phyloP scores from a whole-genome alignment of 352 stramenopile species.

The Globisporangium sylvaticum region DNA sequence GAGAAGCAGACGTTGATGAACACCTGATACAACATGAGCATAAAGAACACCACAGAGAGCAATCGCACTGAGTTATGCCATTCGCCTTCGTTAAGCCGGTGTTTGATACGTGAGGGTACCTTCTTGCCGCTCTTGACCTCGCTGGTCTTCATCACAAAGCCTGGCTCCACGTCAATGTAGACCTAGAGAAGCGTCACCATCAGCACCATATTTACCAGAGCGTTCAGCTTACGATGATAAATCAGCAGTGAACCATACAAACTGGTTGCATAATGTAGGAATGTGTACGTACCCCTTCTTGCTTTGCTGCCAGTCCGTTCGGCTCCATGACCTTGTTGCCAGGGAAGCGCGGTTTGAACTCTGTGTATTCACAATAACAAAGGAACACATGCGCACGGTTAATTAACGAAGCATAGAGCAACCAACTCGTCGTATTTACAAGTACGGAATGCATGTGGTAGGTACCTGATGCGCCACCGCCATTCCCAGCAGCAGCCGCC shows the following conservation, averaged over 20 bases:
- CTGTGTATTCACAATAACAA: conserved; percentile 9
- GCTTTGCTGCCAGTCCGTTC: conserved; percentile 42
- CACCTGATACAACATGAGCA: conserved; percentile 29
- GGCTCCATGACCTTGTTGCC: conserved; percentile 71
- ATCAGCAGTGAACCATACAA: too few relatives aligned
- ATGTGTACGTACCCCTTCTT: conserved; percentile 47
- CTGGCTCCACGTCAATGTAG: conserved; percentile 69
- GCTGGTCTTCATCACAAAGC: conserved; percentile 77
- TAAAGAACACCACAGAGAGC: too few relatives aligned
- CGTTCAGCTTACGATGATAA: too few relatives aligned
- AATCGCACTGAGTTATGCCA: too few relatives aligned
- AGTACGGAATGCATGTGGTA: too few relatives aligned
- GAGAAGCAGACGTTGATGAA: conserved; percentile 80
- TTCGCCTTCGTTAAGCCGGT: not conserved
- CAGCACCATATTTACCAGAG: not conserved
- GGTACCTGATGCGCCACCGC: not conserved
- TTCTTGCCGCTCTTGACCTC: conserved; percentile 64
- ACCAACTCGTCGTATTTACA: too few relatives aligned
- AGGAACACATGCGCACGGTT: too few relatives aligned
- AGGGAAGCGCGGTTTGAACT: conserved; percentile 62
- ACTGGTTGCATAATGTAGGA: too few relatives aligned
- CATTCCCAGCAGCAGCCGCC: not conserved
- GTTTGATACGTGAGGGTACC: conserved; percentile 16
- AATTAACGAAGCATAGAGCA: too few relatives aligned
- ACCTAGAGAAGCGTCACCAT: conserved; percentile 26